A percentile compares a stretch with the other conserved stretches of the same genome.
phyloP scores from a whole-genome alignment of 805 yeast species.

The Starmerella floris region DNA sequence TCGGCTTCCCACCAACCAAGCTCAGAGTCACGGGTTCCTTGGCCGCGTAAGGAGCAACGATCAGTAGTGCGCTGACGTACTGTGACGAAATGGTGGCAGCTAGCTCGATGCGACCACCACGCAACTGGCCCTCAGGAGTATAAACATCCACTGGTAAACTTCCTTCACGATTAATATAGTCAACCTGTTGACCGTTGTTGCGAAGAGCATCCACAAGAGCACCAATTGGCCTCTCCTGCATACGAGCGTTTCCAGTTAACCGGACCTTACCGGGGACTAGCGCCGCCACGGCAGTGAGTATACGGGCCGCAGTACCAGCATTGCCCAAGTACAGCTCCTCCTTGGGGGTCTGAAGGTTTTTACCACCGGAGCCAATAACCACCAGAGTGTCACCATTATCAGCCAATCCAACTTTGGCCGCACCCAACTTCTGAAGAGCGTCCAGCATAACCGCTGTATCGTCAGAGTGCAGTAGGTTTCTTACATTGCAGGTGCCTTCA shows the following conservation, averaged over 20 bases:
- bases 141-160: conserved; percentile 65
- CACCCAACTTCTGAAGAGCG: conserved; percentile 67
- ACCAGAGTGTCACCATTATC: conserved; percentile 82
- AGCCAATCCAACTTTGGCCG: conserved; percentile 70
- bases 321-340: conserved; percentile 74
- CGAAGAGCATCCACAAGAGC: conserved; percentile 86
- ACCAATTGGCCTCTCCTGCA: conserved; percentile 96
- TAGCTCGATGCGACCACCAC: conserved; percentile 84
- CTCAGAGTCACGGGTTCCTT: conserved; percentile 67
- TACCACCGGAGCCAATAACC: conserved; percentile 69
- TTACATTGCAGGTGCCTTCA: conserved; percentile 65
- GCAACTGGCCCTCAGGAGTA: conserved; percentile 42
- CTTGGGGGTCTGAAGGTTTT: conserved; percentile 39
- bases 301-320: conserved; percentile 96
- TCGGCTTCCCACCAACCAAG: conserved; percentile 91
- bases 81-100: conserved; percentile 96
- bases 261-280: conserved; percentile 35
- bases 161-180: conserved; percentile 62
- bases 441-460: conserved; percentile 90
- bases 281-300: conserved; percentile 77
- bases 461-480: conserved; percentile 84
- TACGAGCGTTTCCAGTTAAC: conserved; percentile 87
- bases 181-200: conserved; percentile 62
- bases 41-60: conserved; percentile 95
- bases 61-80: conserved; percentile 85